Evolutionary conservation across 192 early-diverging fungal species (phyloP), one percentile per base, ranked within the genome.

Genomic region (Podila clonocystis): DNA sequence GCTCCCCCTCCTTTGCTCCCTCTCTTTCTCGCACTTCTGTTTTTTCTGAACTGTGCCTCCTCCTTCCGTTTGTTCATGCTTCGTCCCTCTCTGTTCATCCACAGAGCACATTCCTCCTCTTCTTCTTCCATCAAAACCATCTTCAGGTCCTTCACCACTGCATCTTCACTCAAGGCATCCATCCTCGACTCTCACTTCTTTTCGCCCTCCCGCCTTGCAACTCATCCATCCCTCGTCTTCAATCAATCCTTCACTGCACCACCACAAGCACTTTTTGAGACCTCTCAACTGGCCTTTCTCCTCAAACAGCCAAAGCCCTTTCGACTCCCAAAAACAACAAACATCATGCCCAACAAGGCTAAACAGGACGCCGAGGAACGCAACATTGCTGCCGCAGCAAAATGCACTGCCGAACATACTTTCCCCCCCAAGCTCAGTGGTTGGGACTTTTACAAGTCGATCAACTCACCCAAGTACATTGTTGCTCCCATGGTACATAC

Each of bases 401-500:
- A 80, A 30, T 80, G 77, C 58, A 34, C 24, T 2, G 70, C 61
- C 9, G 61, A 68, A 20, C 77, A 80, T 49, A 72, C 62, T 13
- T 72, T 71, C 65, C 70, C 70, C 0, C 67, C 67, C 55, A 95
- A 96, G 58, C 85, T 92, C 34, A 68, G 83, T 45, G 95, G 94
- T 5, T 98, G 89, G 78, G 95, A 96, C n/a, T 92, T 97, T 73
- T 97, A 87, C 83, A 84, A 89, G 63, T 80, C 87, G 9, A 86
- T 98, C 24, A 83, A 87, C 41, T 91, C 88, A 33, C 95, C 96
- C n/a, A 89, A 90, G 62, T 84, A 91, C 74, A 85, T 99, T 50
- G 92, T 98, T 4, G 97, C 95, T 0, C 97, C 97, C 3, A 99
- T 99, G 98, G 98, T 76, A 76, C 58, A 11, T 15, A 15, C 13